Evolutionary conservation across 495 filamentous ascomycete species (phyloP), one percentile per base, ranked within the genome.

Genomic region (Penicillium soppii): DNA sequence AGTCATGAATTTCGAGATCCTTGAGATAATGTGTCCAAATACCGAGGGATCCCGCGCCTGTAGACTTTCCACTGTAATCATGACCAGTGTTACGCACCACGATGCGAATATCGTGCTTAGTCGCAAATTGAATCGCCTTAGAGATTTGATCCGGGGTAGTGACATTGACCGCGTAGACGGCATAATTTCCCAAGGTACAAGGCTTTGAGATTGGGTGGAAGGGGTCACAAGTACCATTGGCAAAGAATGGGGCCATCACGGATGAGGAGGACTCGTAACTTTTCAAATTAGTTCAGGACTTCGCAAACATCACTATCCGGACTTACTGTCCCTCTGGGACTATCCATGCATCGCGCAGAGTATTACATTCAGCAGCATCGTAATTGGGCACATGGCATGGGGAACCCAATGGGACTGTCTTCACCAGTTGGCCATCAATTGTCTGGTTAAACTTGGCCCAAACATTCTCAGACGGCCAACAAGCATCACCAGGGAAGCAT

Each of bases 31-130:
- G 81, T 0, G 75, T 85, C 82, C 83, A 87, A 25, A 73, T 47
- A 12, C 58, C 64, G 1, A 87, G 62, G 12, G 76, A 69, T 1
- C 82, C 82, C 5, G 70, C 70, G 7, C 82, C 83, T 1, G 76
- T 82, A 2, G 79, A 78, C 60, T 79, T 81, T 20, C 79, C 83
- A 26, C 65, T 59, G 55, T 83, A 85, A 46, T 79, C 71, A 47
- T 74, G 68, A 8, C 85, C 85, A 0, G 84, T 87, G 58, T 86
- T 87, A n/a, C 82, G 82, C 30, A 89, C 70, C 20, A 87, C 69
- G 9, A 88, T 56, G 19, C 84, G 78, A 37, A 89, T 72, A 52
- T 82, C 82, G 47, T 82, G 70, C 27, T 75, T 42, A 0, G 68
- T 65, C 0, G 80, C 79, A 43, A 78, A 85, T 22, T 70, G 65